Evolutionary conservation across 495 filamentous ascomycete species (phyloP).

Genomic region (Xylaria venustula): DNA sequence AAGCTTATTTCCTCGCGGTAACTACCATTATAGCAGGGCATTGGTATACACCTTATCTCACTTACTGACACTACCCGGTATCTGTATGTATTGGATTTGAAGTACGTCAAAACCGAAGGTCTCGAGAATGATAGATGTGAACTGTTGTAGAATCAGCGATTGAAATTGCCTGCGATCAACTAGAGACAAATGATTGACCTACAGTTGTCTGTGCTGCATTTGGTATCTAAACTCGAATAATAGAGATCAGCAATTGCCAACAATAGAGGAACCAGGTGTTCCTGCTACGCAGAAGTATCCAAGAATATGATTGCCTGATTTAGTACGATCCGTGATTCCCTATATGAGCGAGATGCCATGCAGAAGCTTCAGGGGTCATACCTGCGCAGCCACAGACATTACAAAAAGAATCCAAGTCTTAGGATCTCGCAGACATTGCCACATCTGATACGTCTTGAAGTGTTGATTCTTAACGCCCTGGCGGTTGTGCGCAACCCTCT

Average conservation of each 20-base stretch:
- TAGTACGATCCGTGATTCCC: not conserved
- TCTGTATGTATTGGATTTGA: slow-evolving; percentile 55
- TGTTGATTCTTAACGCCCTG: slow-evolving; percentile 64
- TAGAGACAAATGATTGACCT: slow-evolving; percentile 18
- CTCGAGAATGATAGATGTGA: slow-evolving; percentile 46
- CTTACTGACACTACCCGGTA: slow-evolving; percentile 34
- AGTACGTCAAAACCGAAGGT: slow-evolving; percentile 56
- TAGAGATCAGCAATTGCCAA: not conserved
- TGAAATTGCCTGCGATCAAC: no score
- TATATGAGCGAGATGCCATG: not conserved
- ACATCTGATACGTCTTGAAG: slow-evolving; percentile 45
- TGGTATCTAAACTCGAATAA: slow-evolving; percentile 19
- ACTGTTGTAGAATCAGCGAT: slow-evolving; percentile 18
- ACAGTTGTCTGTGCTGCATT: slow-evolving; percentile 51
- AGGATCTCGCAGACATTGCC: slow-evolving; percentile 58
- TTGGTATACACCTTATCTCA: not conserved
- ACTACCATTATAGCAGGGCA: not conserved
- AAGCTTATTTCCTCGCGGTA: not conserved
- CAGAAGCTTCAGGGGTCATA: not conserved
- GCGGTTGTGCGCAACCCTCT: slow-evolving; percentile 53
- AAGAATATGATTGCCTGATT: no score
- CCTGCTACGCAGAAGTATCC: not conserved
- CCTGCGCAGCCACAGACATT: slow-evolving; percentile 40
- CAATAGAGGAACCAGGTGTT: not conserved
- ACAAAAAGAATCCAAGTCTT: slow-evolving; percentile 51